A percentile compares a stretch with the other conserved stretches of the same genome.
phyloP scores from a whole-genome alignment of 176 grass and related monocot species.

The Carex pumila region DNA sequence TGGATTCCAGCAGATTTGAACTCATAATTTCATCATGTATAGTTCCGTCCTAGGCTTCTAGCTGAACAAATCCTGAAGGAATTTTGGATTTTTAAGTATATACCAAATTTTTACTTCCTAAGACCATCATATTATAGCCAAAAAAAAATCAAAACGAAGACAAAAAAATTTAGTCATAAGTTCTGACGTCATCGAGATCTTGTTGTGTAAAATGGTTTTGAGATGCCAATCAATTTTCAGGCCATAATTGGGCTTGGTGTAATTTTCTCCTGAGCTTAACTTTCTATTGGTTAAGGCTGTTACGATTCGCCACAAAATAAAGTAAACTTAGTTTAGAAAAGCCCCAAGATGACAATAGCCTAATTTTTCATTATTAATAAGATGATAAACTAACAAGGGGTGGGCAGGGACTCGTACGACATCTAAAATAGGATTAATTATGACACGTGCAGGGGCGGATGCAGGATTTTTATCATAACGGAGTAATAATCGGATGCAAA shows the following conservation, averaged over 20 bases:
- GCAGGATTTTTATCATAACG: no score
- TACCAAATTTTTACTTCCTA: no score
- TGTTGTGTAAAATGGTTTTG: not conserved
- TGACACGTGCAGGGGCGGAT: no score
- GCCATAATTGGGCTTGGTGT: not conserved
- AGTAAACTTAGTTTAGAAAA: not conserved
- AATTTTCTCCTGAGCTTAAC: not conserved
- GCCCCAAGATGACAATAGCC: not conserved
- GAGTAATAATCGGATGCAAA: no score
- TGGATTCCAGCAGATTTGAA: no score
- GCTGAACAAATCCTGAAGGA: no score
- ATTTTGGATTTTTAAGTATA: no score
- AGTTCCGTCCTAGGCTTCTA: no score
- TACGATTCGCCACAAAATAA: not conserved
- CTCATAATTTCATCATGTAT: no score
- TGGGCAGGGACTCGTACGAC: not conserved
- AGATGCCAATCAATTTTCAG: not conserved
- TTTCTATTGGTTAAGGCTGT: not conserved
- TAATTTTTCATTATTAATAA: not conserved
- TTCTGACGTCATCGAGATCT: not conserved
- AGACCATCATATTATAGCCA: no score
- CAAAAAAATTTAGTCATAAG: no score
- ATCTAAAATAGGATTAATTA: not conserved
- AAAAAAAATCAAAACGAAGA: no score
- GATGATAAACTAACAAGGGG: not conserved